Conservation (phyloP, 2,329 filamentous ascomycete species). For the Aspergillus sojae region DNA sequence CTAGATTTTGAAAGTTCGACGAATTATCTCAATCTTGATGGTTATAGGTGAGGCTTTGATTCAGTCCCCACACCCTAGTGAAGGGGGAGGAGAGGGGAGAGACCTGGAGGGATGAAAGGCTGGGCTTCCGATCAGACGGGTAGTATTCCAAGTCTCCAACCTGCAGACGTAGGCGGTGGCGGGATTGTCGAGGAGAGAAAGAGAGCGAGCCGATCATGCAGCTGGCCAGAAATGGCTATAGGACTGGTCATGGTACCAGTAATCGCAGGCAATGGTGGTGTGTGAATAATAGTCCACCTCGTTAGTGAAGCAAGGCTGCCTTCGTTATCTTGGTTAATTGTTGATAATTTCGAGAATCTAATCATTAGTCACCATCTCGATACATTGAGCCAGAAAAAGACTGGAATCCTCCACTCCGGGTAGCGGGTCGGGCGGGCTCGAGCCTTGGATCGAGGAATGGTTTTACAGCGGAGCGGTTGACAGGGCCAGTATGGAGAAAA, state of each 20-base stretch:
- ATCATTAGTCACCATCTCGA: neutral
- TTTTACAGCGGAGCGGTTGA: slow-evolving; percentile 2
- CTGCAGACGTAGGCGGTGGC: slow-evolving; percentile 1
- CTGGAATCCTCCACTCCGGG: slow-evolving; percentile 5
- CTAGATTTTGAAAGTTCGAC: neutral
- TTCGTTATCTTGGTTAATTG: neutral
- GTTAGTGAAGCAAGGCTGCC: neutral
- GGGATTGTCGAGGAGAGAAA: neutral
- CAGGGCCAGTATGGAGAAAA: neutral
- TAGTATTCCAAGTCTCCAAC: neutral
- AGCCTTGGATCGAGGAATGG: slow-evolving; percentile 7
- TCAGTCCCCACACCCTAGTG: neutral
- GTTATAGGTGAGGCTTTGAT: neutral
- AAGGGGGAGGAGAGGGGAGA: neutral
- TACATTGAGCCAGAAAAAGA: neutral
- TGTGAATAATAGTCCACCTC: neutral
- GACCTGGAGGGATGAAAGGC: neutral
- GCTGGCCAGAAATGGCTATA: neutral
- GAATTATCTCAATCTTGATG: neutral
- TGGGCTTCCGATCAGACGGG: neutral
- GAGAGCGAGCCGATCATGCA: neutral
- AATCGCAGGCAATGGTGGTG: neutral
- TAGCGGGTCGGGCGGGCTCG: slow-evolving; percentile 8
- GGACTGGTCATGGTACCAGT: neutral
- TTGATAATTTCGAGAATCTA: neutral